Evolutionary conservation across 345 rosid genomes (phyloP).

Genomic region (Toxicodendron radicans): DNA sequence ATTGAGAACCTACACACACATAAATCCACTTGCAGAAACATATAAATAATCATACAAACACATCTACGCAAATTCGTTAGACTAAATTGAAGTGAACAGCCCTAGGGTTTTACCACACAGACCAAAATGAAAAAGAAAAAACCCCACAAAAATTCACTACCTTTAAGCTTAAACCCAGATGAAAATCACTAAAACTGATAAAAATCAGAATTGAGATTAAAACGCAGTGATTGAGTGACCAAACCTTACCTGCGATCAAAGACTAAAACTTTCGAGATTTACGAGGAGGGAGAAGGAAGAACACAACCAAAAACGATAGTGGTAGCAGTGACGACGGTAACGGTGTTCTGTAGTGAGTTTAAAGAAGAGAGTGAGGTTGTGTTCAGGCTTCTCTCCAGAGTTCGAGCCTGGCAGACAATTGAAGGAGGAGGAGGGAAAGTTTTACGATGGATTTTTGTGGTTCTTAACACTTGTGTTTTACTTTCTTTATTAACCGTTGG

Average conservation of each 20-base stretch:
- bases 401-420: neutral
- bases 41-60: neutral
- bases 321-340: neutral
- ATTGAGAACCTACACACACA: neutral
- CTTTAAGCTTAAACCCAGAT: neutral
- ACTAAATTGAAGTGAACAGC: neutral
- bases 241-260: conserved; percentile 14
- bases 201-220: conserved; percentile 2
- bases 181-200: neutral
- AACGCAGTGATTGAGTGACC: neutral
- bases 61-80: neutral
- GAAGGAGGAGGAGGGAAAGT: neutral
- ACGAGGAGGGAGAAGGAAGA: neutral
- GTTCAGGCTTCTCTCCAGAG: neutral
- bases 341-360: neutral
- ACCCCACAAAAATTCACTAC: no score
- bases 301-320: neutral
- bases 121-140: neutral
- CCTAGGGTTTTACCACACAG: conserved; percentile 13
- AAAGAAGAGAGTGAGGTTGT: no score
- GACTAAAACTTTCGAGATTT: neutral
- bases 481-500: neutral
- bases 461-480: neutral
- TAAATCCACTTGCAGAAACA: neutral
- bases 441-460: neutral